Base-by-base conservation (phyloP, 2,329 filamentous ascomycete genomes). In the Colletotrichum horii region DNA sequence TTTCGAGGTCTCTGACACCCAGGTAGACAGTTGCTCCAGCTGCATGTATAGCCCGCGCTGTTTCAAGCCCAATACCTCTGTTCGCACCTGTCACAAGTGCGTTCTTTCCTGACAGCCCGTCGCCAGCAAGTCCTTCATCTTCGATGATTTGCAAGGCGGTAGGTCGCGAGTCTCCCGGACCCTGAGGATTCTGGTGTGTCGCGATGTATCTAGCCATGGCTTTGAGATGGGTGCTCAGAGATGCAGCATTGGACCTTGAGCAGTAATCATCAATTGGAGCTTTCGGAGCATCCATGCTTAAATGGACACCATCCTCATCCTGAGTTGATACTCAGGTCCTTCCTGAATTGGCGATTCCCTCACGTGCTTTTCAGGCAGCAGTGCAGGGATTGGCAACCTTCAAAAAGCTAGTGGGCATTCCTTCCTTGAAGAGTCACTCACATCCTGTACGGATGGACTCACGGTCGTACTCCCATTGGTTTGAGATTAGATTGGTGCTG, bases 111-210 rank as follows among this genome's bases (percentile, higher is more conserved):
- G 38, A 43, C 8, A 83, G 78, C 34, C 80, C 84, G 48, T 26
- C 14, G 6, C 82, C 82, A 11, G 81, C 76, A 43, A 79, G 78
- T 15, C 77, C 71, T 32, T 87, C 83, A 64, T 87, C 85, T 30
- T 82, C 70, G 67, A 87, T 75, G 38, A 87, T 83, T 65, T 85
- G 82, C 1, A 85, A 64, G 2, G 86, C 85, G 2, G 85, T 87
- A 12, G 86, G 86, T 4, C 85, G 82, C 26, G 80, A 78, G 75
- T 87, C 86, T 2, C 84, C 85, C 2, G 84, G 81, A 0, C 85
- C 85, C 9, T 75, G 22, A 0, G 60, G 58, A 26, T 36, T 66
- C 0, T 22, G 22, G 15, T 70, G 52, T 15, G 32, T 60, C 19
- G 62, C 52, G 5, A 56, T n/a, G 16, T 74, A 74, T 24, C 66